These are phyloP conservation scores for Gliomastix tumulicola DNA, from an alignment of 2,329 filamentous ascomycete genomes.

Conservation along the genomic window DNA sequence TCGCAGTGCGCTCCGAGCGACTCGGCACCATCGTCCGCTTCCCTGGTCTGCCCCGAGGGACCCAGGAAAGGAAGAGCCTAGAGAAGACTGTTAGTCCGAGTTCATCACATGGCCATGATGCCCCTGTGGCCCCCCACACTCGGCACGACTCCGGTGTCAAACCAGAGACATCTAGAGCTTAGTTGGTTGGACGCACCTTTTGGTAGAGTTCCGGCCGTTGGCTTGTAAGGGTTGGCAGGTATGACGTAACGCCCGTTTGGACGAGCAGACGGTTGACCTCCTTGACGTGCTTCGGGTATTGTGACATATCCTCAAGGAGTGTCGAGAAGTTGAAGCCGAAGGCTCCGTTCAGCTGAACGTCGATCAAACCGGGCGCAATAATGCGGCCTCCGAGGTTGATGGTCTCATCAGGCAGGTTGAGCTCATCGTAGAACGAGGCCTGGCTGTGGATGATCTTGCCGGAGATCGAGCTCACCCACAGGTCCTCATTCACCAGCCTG, in stretches of 20 bases:
- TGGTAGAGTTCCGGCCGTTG: slow-evolving; percentile 78
- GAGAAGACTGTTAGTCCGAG: slow-evolving; percentile 3
- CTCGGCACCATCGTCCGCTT: slow-evolving; percentile 67
- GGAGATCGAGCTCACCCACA: slow-evolving; percentile 80
- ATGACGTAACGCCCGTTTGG: slow-evolving; percentile 78
- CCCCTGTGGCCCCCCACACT: too few species aligned
- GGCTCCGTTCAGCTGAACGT: slow-evolving; percentile 86
- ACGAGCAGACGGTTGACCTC: slow-evolving; percentile 66
- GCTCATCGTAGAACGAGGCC: slow-evolving; percentile 60
- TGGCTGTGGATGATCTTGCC: slow-evolving; percentile 76
- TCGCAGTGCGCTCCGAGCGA: slow-evolving; percentile 87
- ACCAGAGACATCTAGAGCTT: too few species aligned
- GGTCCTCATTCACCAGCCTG: slow-evolving; percentile 63
- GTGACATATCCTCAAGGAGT: slow-evolving; percentile 58
- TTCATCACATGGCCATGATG: too few species aligned
- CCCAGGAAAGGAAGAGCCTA: slow-evolving; percentile 69
- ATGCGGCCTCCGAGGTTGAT: slow-evolving; percentile 80
- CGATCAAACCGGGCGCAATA: slow-evolving; percentile 78
- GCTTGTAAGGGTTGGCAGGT: slow-evolving; percentile 79
- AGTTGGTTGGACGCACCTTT: slow-evolving; percentile 46
- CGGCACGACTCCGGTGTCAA: too few species aligned
- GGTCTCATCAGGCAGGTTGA: slow-evolving; percentile 62
- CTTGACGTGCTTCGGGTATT: slow-evolving; percentile 67
- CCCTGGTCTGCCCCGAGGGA: slow-evolving; percentile 56
- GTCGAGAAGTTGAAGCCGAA: slow-evolving; percentile 91